These are phyloP conservation scores for Pythium biforme DNA, from an alignment of 352 stramenopile species.

Conservation along the genomic window DNA sequence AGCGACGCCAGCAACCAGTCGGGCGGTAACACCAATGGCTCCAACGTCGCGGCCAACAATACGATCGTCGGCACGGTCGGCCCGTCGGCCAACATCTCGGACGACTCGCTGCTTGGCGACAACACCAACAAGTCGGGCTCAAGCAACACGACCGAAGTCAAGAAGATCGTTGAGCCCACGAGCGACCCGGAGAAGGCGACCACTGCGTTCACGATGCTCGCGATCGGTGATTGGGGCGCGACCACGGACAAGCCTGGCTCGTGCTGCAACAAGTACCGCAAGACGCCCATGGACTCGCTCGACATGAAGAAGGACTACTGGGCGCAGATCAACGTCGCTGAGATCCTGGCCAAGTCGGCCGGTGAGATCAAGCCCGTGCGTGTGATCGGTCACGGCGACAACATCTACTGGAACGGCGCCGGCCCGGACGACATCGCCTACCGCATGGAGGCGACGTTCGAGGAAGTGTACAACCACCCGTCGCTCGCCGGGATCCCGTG, in stretches of 20 bases:
- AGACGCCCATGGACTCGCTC: conserved; percentile 72
- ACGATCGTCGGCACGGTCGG: conserved; percentile 11
- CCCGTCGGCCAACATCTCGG: conserved; percentile 33
- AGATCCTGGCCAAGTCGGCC: conserved; percentile 74
- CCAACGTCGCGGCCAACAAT: conserved; percentile 6
- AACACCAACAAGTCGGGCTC: conserved; percentile 34
- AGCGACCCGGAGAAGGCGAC: conserved; percentile 54
- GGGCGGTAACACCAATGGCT: conserved; percentile 7
- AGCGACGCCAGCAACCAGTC: conserved; percentile 24
- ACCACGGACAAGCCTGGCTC: conserved; percentile 85
- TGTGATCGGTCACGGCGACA: conserved; percentile 84
- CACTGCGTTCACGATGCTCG: conserved; percentile 74
- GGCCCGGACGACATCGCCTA: conserved; percentile 73
- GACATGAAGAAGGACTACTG: conserved; percentile 89
- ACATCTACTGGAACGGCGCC: conserved; percentile 88
- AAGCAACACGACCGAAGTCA: conserved; percentile 16
- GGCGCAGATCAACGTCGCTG: conserved; percentile 81
- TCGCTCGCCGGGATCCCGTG: conserved; percentile 72
- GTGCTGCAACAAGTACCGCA: conserved; percentile 89
- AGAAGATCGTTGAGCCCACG: conserved; percentile 38
- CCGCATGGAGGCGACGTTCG: conserved; percentile 84
- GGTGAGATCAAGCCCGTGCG: conserved; percentile 59
- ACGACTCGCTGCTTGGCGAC: conserved; percentile 36
- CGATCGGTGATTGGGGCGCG: conserved; percentile 83
- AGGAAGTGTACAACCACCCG: conserved; percentile 82